Evolutionary conservation across 768 basidiomycete genomes (phyloP), one percentile per base, ranked within the genome.

Genomic region (Cyathus striatus): DNA sequence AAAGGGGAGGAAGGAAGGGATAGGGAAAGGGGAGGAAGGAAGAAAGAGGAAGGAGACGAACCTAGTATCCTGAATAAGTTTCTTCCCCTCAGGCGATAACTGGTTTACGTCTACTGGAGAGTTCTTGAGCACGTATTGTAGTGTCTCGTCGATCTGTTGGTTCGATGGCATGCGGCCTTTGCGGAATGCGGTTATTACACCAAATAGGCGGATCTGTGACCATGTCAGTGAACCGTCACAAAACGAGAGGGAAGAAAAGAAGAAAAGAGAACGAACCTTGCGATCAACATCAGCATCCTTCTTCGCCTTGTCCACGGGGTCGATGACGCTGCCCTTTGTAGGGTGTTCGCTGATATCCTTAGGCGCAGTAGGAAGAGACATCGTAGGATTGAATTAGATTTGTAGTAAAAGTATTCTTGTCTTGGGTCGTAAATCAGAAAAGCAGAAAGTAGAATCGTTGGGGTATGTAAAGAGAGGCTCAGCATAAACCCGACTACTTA

Each of bases 81-180:
- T 81, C 46, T 68, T 74, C 48, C 93, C 92, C 12, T 90, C 86
- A 0, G 74, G 69, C 0, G 89, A 91, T 38, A 97, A 76, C 59
- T 83, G 70, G 42, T 68, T 56, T 45, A 76, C 54, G 42, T 84
- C 72, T 33, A 91, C 74, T 9, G 83, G 81, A 6, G 69, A 68
- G 43, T 75, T 63, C 23, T 71, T 60, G 48, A 78, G 65, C 33
- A 87, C 73, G 58, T 91, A 91, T 41, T 66, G 61, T 45, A 96
- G 73, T 2, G 82, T 75, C 16, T 70, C 54, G 64, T 90, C 83
- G 52, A 94, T 84, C 62, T 96, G 92, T 9, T 60, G 53, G 65
- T 93, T 94, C 44, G 84, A 72, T 4, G 90, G 92, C 57, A 88
- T 69, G 44, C 82, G 81, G 20, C 87, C 90, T 41, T 81, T 70